Conservation (phyloP, 768 basidiomycete genomes). For the Boletus rubropictus region DNA sequence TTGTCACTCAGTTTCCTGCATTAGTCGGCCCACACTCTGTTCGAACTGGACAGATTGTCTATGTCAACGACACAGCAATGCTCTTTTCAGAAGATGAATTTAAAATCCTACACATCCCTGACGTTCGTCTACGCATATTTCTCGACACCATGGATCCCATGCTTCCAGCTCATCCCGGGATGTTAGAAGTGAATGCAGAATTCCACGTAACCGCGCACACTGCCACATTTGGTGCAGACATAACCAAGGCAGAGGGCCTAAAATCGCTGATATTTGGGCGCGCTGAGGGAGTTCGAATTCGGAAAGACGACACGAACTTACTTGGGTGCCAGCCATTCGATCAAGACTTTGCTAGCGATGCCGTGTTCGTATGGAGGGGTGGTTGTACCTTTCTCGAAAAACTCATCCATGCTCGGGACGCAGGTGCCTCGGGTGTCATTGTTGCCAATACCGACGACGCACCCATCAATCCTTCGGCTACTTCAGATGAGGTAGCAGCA, state of each 20-base stretch:
- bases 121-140: slow-evolving; percentile 57
- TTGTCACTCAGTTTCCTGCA: slow-evolving; percentile 3
- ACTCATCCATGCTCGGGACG: slow-evolving; percentile 57
- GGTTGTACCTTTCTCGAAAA: slow-evolving; percentile 88
- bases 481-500: slow-evolving; percentile 46
- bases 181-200: slow-evolving; percentile 38
- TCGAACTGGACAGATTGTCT: slow-evolving; percentile 73
- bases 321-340: slow-evolving; percentile 58
- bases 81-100: slow-evolving; percentile 31
- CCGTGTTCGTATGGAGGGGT: slow-evolving; percentile 67
- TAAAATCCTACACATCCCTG: slow-evolving; percentile 23
- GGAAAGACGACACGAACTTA: slow-evolving; percentile 45
- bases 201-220: slow-evolving; percentile 55
- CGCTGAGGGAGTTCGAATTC: slow-evolving; percentile 49
- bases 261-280: slow-evolving; percentile 42
- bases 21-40: slow-evolving; percentile 80
- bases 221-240: slow-evolving; percentile 65
- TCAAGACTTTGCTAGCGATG: slow-evolving; percentile 41
- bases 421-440: slow-evolving; percentile 73
- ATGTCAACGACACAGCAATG: slow-evolving; percentile 63
- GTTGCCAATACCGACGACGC: slow-evolving; percentile 62
- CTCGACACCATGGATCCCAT: slow-evolving; percentile 47
- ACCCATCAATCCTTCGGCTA: slow-evolving; percentile 62
- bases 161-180: slow-evolving; percentile 35
- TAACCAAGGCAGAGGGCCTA: slow-evolving; percentile 30